Base-by-base conservation (phyloP, 202 grass and related monocot genomes). In the Elaeis oleifera region DNA sequence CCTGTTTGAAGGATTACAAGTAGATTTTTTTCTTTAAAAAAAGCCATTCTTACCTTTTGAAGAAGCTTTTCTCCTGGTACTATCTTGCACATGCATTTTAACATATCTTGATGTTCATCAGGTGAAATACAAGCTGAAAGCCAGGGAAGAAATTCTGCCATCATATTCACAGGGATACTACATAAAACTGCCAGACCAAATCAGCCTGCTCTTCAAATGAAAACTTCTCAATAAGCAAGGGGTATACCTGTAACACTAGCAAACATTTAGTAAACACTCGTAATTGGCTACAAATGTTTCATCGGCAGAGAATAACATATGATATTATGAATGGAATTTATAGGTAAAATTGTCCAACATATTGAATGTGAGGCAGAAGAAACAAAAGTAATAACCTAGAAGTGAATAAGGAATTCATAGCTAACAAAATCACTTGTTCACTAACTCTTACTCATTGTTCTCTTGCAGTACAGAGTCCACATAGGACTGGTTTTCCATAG, bases 171-270 rank as follows among this genome's bases (percentile, higher is more conserved):
- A 58, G 92, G 92, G 59, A 97, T 89, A 17, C 70, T 92, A 54
- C 92, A 97, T 31, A 97, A 69, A 97, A 97, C 69, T 97, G 82
- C 92, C 92, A 97, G 26, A 97, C 84, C 68, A 97, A 71, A 80
- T 86, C 75, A 65, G 88, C 88, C 51, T 97, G 92, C 64, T 97
- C 92, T 71, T 92, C 70, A 3, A 92, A 74, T 22, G 88, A 92
- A 80, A 89, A 97, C 60, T 91, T 97, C 17, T 81, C 87, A 16
- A 81, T 68, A 20, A 97, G 77, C 65, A 97, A 67, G 0, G 88
- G 92, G 49, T 92, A 91, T n/a, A 97, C 84, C 92, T 97, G 75
- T 57, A 60, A 51, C 50, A 75, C 51, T 20, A 11, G 23, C 48
- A 19, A 52, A 78, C 57, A 44, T 75, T 23, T 22, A 68, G 18